phyloP scores from a whole-genome alignment of 176 grass and related monocot genomes.

The Paspalum vaginatum region DNA sequence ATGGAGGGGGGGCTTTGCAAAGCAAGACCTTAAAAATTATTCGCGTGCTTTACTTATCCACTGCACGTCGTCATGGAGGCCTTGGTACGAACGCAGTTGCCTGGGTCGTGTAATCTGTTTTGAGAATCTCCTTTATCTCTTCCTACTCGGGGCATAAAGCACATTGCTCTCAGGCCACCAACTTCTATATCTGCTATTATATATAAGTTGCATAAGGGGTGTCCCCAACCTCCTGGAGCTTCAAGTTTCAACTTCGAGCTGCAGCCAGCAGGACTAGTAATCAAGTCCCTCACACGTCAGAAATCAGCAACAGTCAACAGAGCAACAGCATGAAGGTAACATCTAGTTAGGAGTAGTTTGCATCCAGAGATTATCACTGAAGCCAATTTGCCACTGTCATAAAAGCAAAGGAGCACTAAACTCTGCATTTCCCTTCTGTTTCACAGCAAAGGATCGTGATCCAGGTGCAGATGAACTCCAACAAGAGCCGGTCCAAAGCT shows the following conservation, averaged over 20 bases:
- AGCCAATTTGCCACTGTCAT: background rate
- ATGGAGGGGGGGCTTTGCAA: background rate
- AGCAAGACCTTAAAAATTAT: background rate
- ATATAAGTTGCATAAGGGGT: background rate
- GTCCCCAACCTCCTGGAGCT: background rate
- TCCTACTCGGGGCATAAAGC: background rate
- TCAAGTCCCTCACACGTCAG: too few relatives aligned
- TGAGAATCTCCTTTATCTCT: background rate
- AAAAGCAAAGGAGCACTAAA: too few relatives aligned
- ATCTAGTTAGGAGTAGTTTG: background rate
- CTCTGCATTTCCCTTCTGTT: background rate
- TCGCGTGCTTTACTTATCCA: background rate
- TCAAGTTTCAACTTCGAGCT: background rate
- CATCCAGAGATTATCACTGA: background rate
- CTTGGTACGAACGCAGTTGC: background rate
- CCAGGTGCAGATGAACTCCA: constrained; percentile 56
- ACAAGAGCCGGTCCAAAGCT: constrained; percentile 59
- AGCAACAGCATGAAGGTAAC: constrained; percentile 29
- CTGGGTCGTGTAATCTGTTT: background rate
- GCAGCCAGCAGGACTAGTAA: background rate
- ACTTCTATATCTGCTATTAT: background rate
- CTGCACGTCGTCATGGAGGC: background rate
- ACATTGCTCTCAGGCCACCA: background rate
- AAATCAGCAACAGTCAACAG: background rate
- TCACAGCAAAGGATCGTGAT: constrained; percentile 69